Evolutionary conservation across 140 eudicot species (phyloP), one percentile per base, ranked within the genome.

Genomic region (Flaveria floridana): DNA sequence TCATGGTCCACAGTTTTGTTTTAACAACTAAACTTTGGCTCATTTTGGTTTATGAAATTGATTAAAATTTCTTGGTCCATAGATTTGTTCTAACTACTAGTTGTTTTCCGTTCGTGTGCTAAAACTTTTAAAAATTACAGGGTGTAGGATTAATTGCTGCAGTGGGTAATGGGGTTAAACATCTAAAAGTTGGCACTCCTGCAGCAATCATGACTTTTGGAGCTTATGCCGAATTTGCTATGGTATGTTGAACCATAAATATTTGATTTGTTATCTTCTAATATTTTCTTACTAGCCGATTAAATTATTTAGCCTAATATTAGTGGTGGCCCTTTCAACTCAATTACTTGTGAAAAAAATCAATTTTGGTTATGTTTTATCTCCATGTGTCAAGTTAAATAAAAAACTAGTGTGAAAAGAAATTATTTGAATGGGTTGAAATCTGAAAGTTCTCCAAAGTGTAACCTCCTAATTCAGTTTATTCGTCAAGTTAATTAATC

Each of bases 121-220:
- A 71, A 64, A 48, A 61, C 28, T 4, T 55, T 30, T 18, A 50
- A 15, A 72, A 68, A 10, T 64, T 84, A 71, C 83, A 94, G 99
- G 99, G 89, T 84, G 97, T 94, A 64, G 99, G 99, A 39, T 78
- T 94, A 59, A 80, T 94, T 69, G 99, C 90, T 76, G 99, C 88
- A 44, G 80, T 88, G 25, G 97, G 99, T 42, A 95, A 94, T 71
- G 83, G 90, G 44, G 97, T 90, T 69, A 84, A 83, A 77, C 80
- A 82, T 63, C 64, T 94, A 46, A 88, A 85, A 50, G 82, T 88
- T 72, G 97, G 99, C 39, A 88, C 87, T 72, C 97, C 99, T 0
- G 99, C 99, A 69, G 99, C 99, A 47, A 70, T 94, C 41, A 88
- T 94, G 99, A 87, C 92, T 37, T 94, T 82, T 84, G 99, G 99